Conservation (phyloP, 345 rosid genomes). For the Hibiscus mutabilis region DNA sequence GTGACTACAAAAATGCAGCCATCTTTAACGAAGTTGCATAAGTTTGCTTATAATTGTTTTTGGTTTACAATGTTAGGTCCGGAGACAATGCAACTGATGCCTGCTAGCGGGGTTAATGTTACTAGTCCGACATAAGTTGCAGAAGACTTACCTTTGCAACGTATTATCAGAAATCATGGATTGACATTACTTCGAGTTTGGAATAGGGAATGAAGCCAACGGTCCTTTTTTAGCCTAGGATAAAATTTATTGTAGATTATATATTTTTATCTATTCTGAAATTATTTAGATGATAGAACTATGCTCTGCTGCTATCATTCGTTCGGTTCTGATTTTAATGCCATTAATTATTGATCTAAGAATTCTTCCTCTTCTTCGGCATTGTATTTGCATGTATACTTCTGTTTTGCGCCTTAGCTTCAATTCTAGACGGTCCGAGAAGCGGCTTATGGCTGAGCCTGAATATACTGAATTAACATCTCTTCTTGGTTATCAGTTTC, state of each 20-base stretch:
- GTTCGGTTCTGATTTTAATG: slow-evolving; percentile 2
- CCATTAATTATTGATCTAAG: not conserved
- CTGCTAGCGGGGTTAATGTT: slow-evolving; percentile 15
- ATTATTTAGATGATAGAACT: slow-evolving; percentile 22
- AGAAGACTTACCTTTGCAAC: slow-evolving; percentile 10
- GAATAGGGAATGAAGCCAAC: slow-evolving; percentile 49
- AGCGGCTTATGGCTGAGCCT: too few species aligned
- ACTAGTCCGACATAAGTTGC: slow-evolving; percentile 14
- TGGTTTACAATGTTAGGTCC: slow-evolving; percentile 19
- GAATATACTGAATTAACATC: too few species aligned
- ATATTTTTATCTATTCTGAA: slow-evolving; percentile 9
- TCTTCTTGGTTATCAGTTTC: too few species aligned
- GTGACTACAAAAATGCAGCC: not conserved
- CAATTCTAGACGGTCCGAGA: too few species aligned
- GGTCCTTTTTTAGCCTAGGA: slow-evolving; percentile 44
- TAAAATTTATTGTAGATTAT: slow-evolving; percentile 25
- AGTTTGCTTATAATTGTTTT: not conserved
- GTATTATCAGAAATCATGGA: slow-evolving; percentile 24
- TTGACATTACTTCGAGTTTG: slow-evolving; percentile 20
- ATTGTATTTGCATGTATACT: not conserved
- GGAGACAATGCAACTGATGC: slow-evolving; percentile 19
- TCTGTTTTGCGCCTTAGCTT: not conserved
- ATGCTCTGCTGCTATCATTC: slow-evolving; percentile 6
- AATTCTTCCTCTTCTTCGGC: not conserved
- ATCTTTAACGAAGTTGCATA: not conserved